Conservation (phyloP, 2,329 filamentous ascomycete species). For the Fusarium sp. region DNA sequence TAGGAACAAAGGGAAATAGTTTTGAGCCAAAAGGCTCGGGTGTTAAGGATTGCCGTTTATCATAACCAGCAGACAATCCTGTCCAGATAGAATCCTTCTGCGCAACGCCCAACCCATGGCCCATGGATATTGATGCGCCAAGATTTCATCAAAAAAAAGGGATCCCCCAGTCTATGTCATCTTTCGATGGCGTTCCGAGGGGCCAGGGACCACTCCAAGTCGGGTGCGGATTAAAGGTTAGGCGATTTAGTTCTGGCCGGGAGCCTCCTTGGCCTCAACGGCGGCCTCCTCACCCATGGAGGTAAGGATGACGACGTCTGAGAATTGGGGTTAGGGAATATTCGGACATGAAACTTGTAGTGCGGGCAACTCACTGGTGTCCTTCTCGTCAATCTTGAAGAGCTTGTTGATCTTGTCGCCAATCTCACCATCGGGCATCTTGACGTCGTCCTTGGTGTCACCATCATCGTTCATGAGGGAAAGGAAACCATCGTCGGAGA, state of each 20-base stretch:
- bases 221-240: constrained; percentile 35
- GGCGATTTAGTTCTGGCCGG: constrained; percentile 52
- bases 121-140: constrained; percentile 49
- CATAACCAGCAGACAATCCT: constrained; percentile 54
- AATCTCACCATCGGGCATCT: constrained; percentile 88
- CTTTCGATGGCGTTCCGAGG: constrained; percentile 37
- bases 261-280: constrained; percentile 95
- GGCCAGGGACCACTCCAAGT: constrained; percentile 41
- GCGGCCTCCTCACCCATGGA: constrained; percentile 96
- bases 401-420: constrained; percentile 87
- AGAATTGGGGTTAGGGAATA: constrained; percentile 14
- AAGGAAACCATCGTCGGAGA: constrained; percentile 94
- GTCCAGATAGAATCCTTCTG: constrained; percentile 56
- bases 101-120: constrained; percentile 55
- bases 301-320: constrained; percentile 91
- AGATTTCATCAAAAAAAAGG: constrained; percentile 49
- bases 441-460: constrained; percentile 93
- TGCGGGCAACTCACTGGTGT: constrained; percentile 78
- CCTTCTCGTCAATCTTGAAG: constrained; percentile 87
- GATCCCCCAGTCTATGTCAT: constrained; percentile 41
- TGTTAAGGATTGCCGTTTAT: constrained; percentile 42
- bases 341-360: background rate
- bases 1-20: constrained; percentile 53
- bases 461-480: constrained; percentile 91
- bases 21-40: constrained; percentile 28